Evolutionary conservation across 139 green algal genomes (phyloP).

Genomic region (Coelastrella sp.): DNA sequence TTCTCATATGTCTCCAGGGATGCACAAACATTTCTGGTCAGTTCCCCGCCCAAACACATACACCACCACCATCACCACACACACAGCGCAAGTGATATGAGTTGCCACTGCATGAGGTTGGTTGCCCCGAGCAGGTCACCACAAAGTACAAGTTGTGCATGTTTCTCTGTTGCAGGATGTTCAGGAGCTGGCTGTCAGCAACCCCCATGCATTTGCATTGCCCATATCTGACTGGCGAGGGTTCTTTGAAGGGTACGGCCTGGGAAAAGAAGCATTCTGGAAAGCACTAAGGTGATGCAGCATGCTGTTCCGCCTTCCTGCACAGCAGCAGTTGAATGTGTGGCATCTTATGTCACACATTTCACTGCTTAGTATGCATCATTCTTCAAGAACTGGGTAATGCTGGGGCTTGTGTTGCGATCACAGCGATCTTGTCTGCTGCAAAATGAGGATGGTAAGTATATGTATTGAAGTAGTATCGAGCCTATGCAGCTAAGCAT

Average conservation of each 20-base stretch:
- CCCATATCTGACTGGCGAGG: constrained; percentile 20
- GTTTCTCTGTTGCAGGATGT: neutral
- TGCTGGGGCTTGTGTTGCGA: neutral
- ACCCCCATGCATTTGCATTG: neutral
- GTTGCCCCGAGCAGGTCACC: too few relatives aligned
- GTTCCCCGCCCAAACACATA: too few relatives aligned
- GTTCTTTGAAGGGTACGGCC: constrained; percentile 40
- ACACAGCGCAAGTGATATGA: too few relatives aligned
- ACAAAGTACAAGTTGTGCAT: too few relatives aligned
- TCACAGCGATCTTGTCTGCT: neutral
- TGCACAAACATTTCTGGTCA: too few relatives aligned
- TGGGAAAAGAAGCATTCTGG: neutral
- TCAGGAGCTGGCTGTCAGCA: neutral
- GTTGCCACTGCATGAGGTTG: too few relatives aligned
- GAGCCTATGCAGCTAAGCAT: neutral
- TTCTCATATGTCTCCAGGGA: too few relatives aligned
- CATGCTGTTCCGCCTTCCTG: too few relatives aligned
- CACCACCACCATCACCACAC: too few relatives aligned
- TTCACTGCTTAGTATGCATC: neutral
- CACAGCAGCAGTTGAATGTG: too few relatives aligned
- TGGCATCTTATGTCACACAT: too few relatives aligned
- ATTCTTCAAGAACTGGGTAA: neutral
- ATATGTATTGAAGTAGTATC: too few relatives aligned
- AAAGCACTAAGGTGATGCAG: constrained; percentile 14
- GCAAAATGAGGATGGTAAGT: neutral